Percentiles rank a stretch among this genome's conserved stretches.
These are phyloP conservation scores for Zizania palustris DNA, from an alignment of 202 grass and related monocot genomes.

Conservation along the genomic window DNA sequence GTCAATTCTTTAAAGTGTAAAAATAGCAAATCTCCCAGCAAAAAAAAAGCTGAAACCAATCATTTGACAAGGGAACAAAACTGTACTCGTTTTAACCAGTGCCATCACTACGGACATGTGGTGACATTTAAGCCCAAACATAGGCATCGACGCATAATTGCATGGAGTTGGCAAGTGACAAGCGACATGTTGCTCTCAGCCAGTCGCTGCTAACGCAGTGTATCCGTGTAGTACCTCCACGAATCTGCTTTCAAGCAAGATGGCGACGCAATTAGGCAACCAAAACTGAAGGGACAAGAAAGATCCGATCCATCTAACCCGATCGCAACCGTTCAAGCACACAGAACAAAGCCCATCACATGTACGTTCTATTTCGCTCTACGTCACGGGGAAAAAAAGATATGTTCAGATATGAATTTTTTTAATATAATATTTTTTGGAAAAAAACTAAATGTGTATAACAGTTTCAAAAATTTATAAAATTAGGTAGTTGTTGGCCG, in stretches of 20 bases:
- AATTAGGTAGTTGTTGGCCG: too few species aligned
- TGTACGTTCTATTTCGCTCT: too few species aligned
- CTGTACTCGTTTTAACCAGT: not conserved
- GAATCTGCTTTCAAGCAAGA: slow-evolving; percentile 2
- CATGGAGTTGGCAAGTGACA: not conserved
- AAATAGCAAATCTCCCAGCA: too few species aligned
- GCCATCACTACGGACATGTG: not conserved
- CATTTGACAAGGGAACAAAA: not conserved
- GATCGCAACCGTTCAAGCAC: not conserved
- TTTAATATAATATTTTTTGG: too few species aligned
- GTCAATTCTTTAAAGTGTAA: too few species aligned
- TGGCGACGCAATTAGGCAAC: not conserved
- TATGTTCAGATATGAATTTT: too few species aligned
- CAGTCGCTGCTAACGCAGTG: not conserved
- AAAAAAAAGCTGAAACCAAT: not conserved
- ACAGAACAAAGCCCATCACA: not conserved
- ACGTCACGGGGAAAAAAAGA: too few species aligned
- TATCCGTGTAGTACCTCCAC: not conserved
- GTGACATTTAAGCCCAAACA: not conserved
- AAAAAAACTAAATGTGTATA: too few species aligned
- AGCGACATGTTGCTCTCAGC: not conserved
- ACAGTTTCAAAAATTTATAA: too few species aligned
- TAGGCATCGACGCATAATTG: not conserved
- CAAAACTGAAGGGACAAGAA: slow-evolving; percentile 6
- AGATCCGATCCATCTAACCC: not conserved